These are phyloP conservation scores for Trichoderma oligosporum DNA, from an alignment of 2,329 filamentous ascomycete species.

Conservation along the genomic window DNA sequence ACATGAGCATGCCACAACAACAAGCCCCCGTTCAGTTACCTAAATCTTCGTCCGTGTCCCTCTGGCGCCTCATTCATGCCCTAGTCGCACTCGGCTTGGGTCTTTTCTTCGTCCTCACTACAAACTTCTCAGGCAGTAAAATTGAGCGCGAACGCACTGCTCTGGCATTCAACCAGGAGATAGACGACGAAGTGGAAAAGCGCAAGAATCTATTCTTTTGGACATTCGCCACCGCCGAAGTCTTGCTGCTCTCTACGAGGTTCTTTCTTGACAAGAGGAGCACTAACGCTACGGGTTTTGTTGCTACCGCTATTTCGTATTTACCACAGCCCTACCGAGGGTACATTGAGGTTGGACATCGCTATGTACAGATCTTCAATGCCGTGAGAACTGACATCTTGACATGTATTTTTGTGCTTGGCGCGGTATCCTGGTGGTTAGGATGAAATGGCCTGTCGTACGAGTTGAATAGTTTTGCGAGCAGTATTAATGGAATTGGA, in stretches of 20 bases:
- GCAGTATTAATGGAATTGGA: neutral
- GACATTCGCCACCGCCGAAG: constrained; percentile 75
- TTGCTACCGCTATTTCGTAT: constrained; percentile 61
- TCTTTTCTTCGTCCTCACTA: constrained; percentile 64
- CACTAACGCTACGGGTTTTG: constrained; percentile 55
- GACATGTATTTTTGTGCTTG: constrained; percentile 72
- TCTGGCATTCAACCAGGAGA: constrained; percentile 27
- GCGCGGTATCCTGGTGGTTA: constrained; percentile 48
- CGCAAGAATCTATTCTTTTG: constrained; percentile 59
- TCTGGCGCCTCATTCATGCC: constrained; percentile 73
- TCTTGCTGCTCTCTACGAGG: constrained; percentile 65
- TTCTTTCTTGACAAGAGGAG: constrained; percentile 65
- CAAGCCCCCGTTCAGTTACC: constrained; percentile 33
- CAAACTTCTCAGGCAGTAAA: constrained; percentile 65
- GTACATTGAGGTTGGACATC: constrained; percentile 57
- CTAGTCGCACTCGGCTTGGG: constrained; percentile 67
- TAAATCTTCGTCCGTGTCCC: constrained; percentile 39
- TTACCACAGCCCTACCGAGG: constrained; percentile 61
- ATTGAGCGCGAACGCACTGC: constrained; percentile 50
- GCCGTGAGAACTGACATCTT: constrained; percentile 71
- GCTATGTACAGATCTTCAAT: constrained; percentile 67
- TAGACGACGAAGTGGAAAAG: constrained; percentile 29
- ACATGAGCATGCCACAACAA: constrained; percentile 37
- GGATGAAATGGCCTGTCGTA: constrained; percentile 22
- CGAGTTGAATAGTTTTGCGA: neutral